Evolutionary conservation across 345 rosid genomes (phyloP).

Genomic region (Eucalyptus shirleyi): DNA sequence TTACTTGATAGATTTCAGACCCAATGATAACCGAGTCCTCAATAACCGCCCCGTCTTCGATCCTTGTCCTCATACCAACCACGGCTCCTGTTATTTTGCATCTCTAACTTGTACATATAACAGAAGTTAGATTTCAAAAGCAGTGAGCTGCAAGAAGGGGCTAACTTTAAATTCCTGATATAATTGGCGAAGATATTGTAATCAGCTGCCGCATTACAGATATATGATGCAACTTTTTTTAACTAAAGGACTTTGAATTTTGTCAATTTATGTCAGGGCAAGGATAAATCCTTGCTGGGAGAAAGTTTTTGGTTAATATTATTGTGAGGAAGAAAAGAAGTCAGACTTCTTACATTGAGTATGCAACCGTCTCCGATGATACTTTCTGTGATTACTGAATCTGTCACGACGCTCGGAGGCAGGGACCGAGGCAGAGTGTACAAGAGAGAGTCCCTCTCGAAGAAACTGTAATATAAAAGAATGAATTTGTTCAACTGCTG

Average conservation of each 20-base stretch:
- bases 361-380: constrained; percentile 79
- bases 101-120: constrained; percentile 28
- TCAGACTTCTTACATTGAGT: constrained; percentile 36
- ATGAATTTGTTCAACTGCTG: background rate
- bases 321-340: background rate
- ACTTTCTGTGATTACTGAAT: constrained; percentile 44
- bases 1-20: constrained; percentile 64
- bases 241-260: background rate
- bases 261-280: background rate
- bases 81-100: constrained; percentile 69
- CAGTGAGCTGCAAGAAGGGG: background rate
- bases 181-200: background rate
- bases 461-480: constrained; percentile 28
- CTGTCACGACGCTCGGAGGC: constrained; percentile 53
- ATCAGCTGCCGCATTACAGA: background rate
- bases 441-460: constrained; percentile 35
- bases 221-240: background rate
- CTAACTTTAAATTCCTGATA: background rate
- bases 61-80: constrained; percentile 69
- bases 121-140: background rate
- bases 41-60: constrained; percentile 39
- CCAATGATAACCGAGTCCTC: constrained; percentile 82
- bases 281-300: background rate
- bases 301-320: background rate
- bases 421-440: constrained; percentile 60